A percentile compares a stretch with the other conserved stretches of the same genome.
Evolutionary conservation across 495 filamentous ascomycete genomes (phyloP).

Genomic region (Neurospora sp.): DNA sequence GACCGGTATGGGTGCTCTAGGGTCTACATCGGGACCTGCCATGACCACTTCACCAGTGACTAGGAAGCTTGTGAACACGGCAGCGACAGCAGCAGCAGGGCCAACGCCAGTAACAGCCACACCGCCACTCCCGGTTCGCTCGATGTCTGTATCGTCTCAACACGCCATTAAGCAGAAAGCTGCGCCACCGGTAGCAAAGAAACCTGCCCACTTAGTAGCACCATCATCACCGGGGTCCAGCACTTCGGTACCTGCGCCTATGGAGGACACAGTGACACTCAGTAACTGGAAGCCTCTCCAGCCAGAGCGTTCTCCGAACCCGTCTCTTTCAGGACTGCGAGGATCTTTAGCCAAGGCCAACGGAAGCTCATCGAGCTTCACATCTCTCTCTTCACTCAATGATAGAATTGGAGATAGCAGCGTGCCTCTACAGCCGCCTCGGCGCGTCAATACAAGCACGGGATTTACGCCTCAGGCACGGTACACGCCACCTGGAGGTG

Average conservation of each 20-base stretch:
- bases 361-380: neutral
- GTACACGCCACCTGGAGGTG: slow-evolving; percentile 9
- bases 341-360: neutral
- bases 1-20: slow-evolving; percentile 10
- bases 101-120: neutral
- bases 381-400: slow-evolving; percentile 1
- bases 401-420: neutral
- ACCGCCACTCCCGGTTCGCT: slow-evolving; percentile 21
- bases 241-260: slow-evolving; percentile 4
- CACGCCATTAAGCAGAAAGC: slow-evolving; percentile 29
- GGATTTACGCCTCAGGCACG: slow-evolving; percentile 3
- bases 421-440: slow-evolving; percentile 6
- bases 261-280: neutral
- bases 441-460: slow-evolving; percentile 8
- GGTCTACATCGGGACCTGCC: neutral
- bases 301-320: slow-evolving; percentile 2
- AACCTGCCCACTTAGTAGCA: slow-evolving; percentile 39
- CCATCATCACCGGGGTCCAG: slow-evolving; percentile 26
- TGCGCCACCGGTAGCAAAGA: slow-evolving; percentile 43
- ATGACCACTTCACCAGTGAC: neutral
- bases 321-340: neutral
- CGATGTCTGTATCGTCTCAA: slow-evolving; percentile 20
- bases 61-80: slow-evolving; percentile 12
- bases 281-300: neutral
- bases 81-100: neutral